phyloP scores from a whole-genome alignment of 23 red algal species.

The Gracilaria domingensis region DNA sequence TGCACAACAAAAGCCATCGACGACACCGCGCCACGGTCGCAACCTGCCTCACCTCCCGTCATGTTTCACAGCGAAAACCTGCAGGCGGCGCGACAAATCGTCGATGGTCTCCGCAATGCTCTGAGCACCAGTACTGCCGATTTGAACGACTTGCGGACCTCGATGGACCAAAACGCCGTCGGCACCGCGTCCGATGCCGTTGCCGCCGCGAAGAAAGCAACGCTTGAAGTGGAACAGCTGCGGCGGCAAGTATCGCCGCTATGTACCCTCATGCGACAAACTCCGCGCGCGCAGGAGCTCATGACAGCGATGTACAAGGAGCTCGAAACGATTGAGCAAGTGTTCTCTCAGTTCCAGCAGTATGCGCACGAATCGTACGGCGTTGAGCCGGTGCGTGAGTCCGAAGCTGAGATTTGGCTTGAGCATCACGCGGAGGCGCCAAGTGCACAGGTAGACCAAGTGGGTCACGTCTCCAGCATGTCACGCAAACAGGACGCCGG shows the following conservation, averaged over 20 bases:
- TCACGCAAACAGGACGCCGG: not conserved
- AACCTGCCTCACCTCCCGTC: not conserved
- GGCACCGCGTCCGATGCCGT: slow-evolving; percentile 35
- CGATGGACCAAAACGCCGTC: slow-evolving; percentile 1
- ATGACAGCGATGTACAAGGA: slow-evolving; percentile 26
- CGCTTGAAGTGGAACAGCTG: slow-evolving; percentile 44
- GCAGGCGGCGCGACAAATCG: slow-evolving; percentile 21
- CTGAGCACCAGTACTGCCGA: slow-evolving; percentile 25
- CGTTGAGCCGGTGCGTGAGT: not conserved
- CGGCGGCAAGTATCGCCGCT: slow-evolving; percentile 19
- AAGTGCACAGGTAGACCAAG: not conserved
- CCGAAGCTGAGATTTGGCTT: not conserved
- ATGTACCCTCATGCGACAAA: slow-evolving; percentile 14
- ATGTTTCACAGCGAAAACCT: slow-evolving; percentile 44
- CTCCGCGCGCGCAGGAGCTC: slow-evolving; percentile 24
- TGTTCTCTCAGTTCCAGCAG: slow-evolving; percentile 37
- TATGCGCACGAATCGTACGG: slow-evolving; percentile 24
- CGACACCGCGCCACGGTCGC: no score
- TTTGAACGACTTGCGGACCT: not conserved
- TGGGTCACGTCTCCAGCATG: not conserved
- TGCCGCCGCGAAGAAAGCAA: slow-evolving; percentile 11
- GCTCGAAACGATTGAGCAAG: slow-evolving; percentile 28
- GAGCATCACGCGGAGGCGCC: not conserved
- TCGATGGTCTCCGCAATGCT: slow-evolving; percentile 22
- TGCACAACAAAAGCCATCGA: no score